These are phyloP conservation scores for Suillus luteus DNA, from an alignment of 768 basidiomycete genomes.

Conservation along the genomic window DNA sequence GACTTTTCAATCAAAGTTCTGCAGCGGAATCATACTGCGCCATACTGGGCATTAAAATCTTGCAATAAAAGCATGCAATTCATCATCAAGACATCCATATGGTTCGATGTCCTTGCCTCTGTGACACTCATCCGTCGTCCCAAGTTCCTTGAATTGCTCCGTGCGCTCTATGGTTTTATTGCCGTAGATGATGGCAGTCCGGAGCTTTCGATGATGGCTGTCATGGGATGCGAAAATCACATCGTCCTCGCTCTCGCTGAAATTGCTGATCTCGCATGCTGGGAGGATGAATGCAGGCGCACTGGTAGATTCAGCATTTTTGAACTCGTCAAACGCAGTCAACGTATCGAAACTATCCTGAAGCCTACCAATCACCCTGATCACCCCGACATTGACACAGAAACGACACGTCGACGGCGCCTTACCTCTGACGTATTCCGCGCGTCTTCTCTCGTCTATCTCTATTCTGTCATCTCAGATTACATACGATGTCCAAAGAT, in stretches of 20 bases:
- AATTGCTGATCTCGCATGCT: slow-evolving; percentile 61
- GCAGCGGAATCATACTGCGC: slow-evolving; percentile 35
- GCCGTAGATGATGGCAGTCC: slow-evolving; percentile 29
- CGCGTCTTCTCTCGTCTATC: slow-evolving; percentile 70
- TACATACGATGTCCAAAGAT: slow-evolving; percentile 68
- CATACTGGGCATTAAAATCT: slow-evolving; percentile 45
- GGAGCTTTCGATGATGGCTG: slow-evolving; percentile 68
- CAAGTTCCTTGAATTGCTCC: slow-evolving; percentile 51
- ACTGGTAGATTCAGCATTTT: slow-evolving; percentile 56
- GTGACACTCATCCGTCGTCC: slow-evolving; percentile 62
- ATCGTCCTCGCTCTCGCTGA: slow-evolving; percentile 81
- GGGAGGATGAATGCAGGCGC: slow-evolving; percentile 52
- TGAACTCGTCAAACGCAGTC: slow-evolving; percentile 55
- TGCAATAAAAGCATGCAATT: slow-evolving; percentile 60
- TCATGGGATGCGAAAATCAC: slow-evolving; percentile 87
- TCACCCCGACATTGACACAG: slow-evolving; percentile 3
- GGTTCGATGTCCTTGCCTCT: slow-evolving; percentile 85
- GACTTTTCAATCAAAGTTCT: slow-evolving; percentile 55
- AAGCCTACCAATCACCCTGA: slow-evolving; percentile 15
- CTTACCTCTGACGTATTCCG: slow-evolving; percentile 68
- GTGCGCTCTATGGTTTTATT: slow-evolving; percentile 48
- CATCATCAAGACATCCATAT: slow-evolving; percentile 81
- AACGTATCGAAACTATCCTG: slow-evolving; percentile 48
- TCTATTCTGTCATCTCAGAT: slow-evolving; percentile 75
- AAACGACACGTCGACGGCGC: slow-evolving; percentile 37